phyloP scores from a whole-genome alignment of 768 basidiomycete genomes.

The Tylopilus cervinicoccineus region DNA sequence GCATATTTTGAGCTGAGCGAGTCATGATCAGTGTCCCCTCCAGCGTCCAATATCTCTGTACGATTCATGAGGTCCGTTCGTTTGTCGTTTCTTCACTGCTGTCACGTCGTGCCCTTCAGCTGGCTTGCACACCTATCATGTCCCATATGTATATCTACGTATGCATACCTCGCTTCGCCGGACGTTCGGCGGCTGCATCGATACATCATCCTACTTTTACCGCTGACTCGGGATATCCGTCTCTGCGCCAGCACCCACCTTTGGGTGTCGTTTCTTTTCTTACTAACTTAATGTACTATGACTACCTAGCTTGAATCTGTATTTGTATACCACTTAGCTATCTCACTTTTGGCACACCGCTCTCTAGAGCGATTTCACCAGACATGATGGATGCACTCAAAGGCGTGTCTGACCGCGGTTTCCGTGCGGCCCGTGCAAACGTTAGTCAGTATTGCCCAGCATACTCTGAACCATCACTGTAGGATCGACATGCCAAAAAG shows the following conservation, averaged over 20 bases:
- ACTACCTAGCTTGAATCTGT: conserved; percentile 14
- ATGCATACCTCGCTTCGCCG: conserved; percentile 11
- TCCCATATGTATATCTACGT: conserved; percentile 7
- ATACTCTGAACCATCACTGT: no score
- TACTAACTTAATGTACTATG: conserved; percentile 20
- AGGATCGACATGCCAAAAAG: background rate
- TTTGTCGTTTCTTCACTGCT: no score
- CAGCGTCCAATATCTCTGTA: background rate
- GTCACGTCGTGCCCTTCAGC: background rate
- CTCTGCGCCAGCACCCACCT: background rate
- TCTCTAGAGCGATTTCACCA: conserved; percentile 4
- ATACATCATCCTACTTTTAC: background rate
- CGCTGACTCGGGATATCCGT: conserved; percentile 2
- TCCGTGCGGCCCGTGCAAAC: no score
- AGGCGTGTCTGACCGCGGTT: no score
- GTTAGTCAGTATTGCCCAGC: no score
- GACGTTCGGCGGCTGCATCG: conserved; percentile 3
- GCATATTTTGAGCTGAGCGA: conserved; percentile 78
- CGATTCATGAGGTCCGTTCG: background rate
- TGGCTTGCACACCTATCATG: background rate
- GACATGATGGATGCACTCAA: no score
- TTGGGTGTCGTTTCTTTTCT: background rate
- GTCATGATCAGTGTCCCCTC: conserved; percentile 19
- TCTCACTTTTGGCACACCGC: background rate
- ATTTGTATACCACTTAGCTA: conserved; percentile 11